A percentile compares a stretch with the other conserved stretches of the same genome.
phyloP scores from a whole-genome alignment of 768 basidiomycete species.

The Pleurotus djamor region DNA sequence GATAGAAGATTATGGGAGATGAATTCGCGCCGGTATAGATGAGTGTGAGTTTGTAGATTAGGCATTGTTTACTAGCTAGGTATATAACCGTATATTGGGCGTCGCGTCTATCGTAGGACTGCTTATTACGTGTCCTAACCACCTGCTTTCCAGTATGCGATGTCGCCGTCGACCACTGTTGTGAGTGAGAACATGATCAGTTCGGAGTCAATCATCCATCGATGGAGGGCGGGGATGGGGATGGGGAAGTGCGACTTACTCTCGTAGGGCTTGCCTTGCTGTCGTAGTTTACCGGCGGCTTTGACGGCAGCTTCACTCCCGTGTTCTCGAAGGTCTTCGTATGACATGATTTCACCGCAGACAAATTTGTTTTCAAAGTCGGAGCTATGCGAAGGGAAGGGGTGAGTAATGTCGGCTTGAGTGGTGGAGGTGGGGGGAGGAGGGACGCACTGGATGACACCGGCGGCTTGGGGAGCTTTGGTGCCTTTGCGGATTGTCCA shows the following conservation, averaged over 20 bases:
- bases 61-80: too few species aligned
- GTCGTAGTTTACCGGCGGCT: slow-evolving; percentile 90
- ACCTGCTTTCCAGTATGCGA: slow-evolving; percentile 90
- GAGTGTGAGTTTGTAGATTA: background rate
- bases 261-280: slow-evolving; percentile 97
- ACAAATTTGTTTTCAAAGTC: slow-evolving; percentile 99
- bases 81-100: too few species aligned
- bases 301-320: slow-evolving; percentile 92
- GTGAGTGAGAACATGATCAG: slow-evolving; percentile 3
- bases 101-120: background rate
- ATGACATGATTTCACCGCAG: slow-evolving; percentile 96
- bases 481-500: slow-evolving; percentile 96
- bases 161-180: slow-evolving; percentile 87
- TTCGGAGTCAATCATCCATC: background rate
- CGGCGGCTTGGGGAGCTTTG: slow-evolving; percentile 96
- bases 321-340: slow-evolving; percentile 85
- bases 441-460: slow-evolving; percentile 86
- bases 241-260: slow-evolving; percentile 45
- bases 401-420: too few species aligned
- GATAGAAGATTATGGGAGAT: slow-evolving; percentile 54
- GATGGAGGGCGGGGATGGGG: background rate
- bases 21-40: slow-evolving; percentile 35
- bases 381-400: slow-evolving; percentile 44
- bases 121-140: slow-evolving; percentile 21
- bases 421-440: background rate